Evolutionary conservation across 176 grass and related monocot species (phyloP).

Genomic region (Aegilops longissima): DNA sequence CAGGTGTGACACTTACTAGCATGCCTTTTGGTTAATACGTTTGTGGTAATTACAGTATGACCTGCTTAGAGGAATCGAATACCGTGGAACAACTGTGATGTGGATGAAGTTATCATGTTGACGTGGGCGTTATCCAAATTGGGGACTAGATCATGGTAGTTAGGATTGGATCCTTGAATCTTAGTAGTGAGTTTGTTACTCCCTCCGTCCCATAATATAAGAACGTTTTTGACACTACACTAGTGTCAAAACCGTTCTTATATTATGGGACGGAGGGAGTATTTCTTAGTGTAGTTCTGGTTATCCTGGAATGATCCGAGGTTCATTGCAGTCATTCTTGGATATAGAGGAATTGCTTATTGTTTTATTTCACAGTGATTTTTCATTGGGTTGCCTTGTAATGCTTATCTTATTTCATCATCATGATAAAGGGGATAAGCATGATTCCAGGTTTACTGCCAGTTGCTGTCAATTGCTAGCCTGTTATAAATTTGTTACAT

Average conservation of each 20-base stretch:
- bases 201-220: too few species aligned
- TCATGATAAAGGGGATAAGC: not conserved
- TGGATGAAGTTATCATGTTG: slow-evolving; percentile 1
- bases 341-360: not conserved
- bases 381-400: not conserved
- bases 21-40: not conserved
- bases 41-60: not conserved
- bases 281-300: not conserved
- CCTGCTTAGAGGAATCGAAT: not conserved
- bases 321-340: not conserved
- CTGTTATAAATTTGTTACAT: not conserved
- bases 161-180: not conserved
- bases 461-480: not conserved
- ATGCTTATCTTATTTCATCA: not conserved
- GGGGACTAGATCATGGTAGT: not conserved
- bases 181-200: not conserved
- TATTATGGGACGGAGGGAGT: too few species aligned
- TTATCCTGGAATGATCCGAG: not conserved
- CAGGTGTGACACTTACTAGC: too few species aligned
- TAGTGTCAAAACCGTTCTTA: too few species aligned
- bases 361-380: not conserved
- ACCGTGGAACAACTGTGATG: not conserved
- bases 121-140: not conserved
- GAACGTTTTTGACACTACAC: too few species aligned
- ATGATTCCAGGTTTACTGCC: not conserved